Evolutionary conservation across 352 stramenopile genomes (phyloP), one percentile per base, ranked within the genome.

Genomic region (Stramenopiles sp.): DNA sequence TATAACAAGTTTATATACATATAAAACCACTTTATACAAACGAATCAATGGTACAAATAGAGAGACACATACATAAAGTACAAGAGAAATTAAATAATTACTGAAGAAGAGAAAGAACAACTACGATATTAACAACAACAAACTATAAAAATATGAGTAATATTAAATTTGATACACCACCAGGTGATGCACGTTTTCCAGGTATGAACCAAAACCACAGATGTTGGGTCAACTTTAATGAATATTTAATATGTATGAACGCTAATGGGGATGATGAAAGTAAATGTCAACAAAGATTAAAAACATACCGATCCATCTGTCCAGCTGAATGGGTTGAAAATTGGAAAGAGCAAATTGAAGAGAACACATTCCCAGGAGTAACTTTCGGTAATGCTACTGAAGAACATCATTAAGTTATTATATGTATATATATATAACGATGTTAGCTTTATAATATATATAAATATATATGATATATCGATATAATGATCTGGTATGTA

Each of bases 281-380:
- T 69, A 27, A 20, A 69, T 80, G 78, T 63, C 4, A 33, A 74
- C 63, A 65, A 63, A 38, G 78, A 4, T 7, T 30, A 20, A 20
- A 23, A 6, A 63, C 65, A 27, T 79, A 31, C 78, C 4, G 65
- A 20, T 6, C 7, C 6, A 6, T 79, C 6, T 80, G 78, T 63
- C 78, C 78, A 53, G 78, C 65, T 63, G 73, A 80, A 74, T 79
- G 53, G 78, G 6, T 80, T 6, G 78, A 80, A 74, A 79, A 79
- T 63, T 80, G 78, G 78, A 53, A 80, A 31, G 78, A 80, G 6
- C 73, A 80, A 7, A 80, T 80, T 63, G 78, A 80, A 20, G 78
- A 80, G 23, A 6, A 27, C 6, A 79, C 43, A 6, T 80, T 79
- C 63, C 4, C 76, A 6, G 78, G 78, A 20, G 30, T 80, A 4